These are phyloP conservation scores for Lasiodiplodia sp. DNA, from an alignment of 2,329 filamentous ascomycete species.

Conservation along the genomic window DNA sequence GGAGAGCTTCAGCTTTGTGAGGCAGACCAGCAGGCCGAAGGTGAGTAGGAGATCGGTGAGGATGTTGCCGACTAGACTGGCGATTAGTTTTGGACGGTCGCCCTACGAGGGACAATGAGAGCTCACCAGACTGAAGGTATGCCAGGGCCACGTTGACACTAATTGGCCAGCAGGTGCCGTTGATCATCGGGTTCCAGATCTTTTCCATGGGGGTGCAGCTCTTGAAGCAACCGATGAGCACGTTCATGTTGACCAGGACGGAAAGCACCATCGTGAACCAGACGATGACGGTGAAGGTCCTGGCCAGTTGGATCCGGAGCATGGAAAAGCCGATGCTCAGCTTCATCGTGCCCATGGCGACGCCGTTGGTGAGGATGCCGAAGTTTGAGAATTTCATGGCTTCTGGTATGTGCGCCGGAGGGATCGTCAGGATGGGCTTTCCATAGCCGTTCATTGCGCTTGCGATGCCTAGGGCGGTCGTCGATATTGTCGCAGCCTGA, in stretches of 20 bases:
- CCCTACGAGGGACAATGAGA: background rate
- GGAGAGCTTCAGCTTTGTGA: conserved; percentile 38
- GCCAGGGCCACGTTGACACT: conserved; percentile 30
- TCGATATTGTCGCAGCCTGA: conserved; percentile 7
- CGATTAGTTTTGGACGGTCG: background rate
- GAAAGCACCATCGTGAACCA: conserved; percentile 39
- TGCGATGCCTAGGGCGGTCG: background rate
- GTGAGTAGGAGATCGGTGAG: conserved; percentile 41
- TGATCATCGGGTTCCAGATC: conserved; percentile 38
- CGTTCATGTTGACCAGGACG: conserved; percentile 36
- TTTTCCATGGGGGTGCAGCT: conserved; percentile 38
- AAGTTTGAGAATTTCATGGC: conserved; percentile 18
- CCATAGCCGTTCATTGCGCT: background rate
- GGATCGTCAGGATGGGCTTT: conserved; percentile 4
- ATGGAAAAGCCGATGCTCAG: conserved; percentile 41
- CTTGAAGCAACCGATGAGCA: conserved; percentile 36
- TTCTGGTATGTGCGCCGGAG: background rate
- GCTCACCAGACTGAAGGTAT: conserved; percentile 6
- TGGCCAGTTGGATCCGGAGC: conserved; percentile 37
- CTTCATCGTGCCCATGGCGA: conserved; percentile 38
- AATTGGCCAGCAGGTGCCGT: conserved; percentile 37
- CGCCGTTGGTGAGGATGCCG: conserved; percentile 35
- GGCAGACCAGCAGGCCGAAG: conserved; percentile 39
- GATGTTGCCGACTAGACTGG: conserved; percentile 32
- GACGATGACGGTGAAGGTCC: conserved; percentile 35